Conservation (phyloP, 2,329 filamentous ascomycete genomes). For the Pseudogymnoascus verrucosus region DNA sequence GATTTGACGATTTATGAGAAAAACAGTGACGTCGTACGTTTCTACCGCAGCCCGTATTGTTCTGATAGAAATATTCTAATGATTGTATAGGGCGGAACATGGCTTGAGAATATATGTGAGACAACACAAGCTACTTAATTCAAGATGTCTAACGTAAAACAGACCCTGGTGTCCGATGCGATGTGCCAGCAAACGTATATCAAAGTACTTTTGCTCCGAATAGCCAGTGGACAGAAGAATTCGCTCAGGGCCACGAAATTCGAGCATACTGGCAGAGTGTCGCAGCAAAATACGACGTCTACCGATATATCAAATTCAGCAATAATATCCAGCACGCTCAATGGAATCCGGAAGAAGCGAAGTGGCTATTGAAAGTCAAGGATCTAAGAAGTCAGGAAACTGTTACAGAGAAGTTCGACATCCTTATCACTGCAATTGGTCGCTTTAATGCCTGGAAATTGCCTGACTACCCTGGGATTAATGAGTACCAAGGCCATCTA, state of each 20-base stretch:
- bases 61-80: slow-evolving; percentile 12
- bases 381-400: slow-evolving; percentile 33
- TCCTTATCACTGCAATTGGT: slow-evolving; percentile 56
- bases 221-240: slow-evolving; percentile 60
- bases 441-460: slow-evolving; percentile 59
- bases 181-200: slow-evolving; percentile 63
- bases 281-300: slow-evolving; percentile 56
- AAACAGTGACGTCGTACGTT: slow-evolving; percentile 51
- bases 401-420: slow-evolving; percentile 45
- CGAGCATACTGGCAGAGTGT: slow-evolving; percentile 56
- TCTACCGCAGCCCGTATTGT: slow-evolving; percentile 44
- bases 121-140: slow-evolving; percentile 20
- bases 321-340: slow-evolving; percentile 46
- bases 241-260: slow-evolving; percentile 60
- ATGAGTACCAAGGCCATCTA: slow-evolving; percentile 45
- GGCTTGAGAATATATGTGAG: slow-evolving; percentile 40
- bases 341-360: slow-evolving; percentile 44
- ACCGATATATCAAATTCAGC: slow-evolving; percentile 46
- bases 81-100: slow-evolving; percentile 39
- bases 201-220: slow-evolving; percentile 62
- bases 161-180: slow-evolving; percentile 42
- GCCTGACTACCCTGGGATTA: slow-evolving; percentile 51
- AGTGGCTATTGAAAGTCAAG: slow-evolving; percentile 43
- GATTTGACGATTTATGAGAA: slow-evolving; percentile 61
- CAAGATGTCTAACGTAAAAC: slow-evolving; percentile 48